Evolutionary conservation across 2,329 filamentous ascomycete species (phyloP), one percentile per base, ranked within the genome.

Genomic region (Penicillium concentricum): DNA sequence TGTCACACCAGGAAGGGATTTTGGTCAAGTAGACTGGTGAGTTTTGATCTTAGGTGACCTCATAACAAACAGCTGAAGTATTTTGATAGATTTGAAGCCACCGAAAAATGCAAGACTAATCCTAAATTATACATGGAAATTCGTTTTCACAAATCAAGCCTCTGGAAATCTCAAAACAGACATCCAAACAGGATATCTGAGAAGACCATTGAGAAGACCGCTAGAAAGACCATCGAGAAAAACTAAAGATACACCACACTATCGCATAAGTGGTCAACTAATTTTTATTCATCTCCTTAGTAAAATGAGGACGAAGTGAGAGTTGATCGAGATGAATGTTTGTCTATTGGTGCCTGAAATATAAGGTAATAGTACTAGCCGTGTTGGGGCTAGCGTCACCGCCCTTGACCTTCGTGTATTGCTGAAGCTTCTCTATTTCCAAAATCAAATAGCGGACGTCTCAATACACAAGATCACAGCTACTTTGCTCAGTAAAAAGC

Each of bases 401-500:
- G 16, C 54, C 46, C 28, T 54, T 26, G 26, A 45, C 43, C 13
- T 13, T 46, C 54, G 26, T 47, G 30, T 52, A 52, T 56, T 47
- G 35, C 52, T 55, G 30, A 56, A 56, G 53, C 50, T 57, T 44
- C 45, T 41, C 43, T 18, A 34, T 51, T 47, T 45, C 43, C 22
- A 18, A 41, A 41, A 26, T 35, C 24, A 39, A 20, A 15, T 34
- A 49, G 15, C 13, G 44, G 39, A 46, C 41, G 26, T 41, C 18
- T 34, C n/a, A 38, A 42, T 39, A 38, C 41, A 49, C 37, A 35
- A 51, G 45, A 44, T 43, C 41, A n/a, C 26, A 22, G 46, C n/a
- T 38, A 15, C 1, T 30, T 37, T 15, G 35, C 32, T 39, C 28
- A 18, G 16, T 18, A 10, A 51, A 24, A 32, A 1, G 5, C 10